These are phyloP conservation scores for Sapria himalayana DNA, from an alignment of 345 rosid genomes.

Conservation along the genomic window DNA sequence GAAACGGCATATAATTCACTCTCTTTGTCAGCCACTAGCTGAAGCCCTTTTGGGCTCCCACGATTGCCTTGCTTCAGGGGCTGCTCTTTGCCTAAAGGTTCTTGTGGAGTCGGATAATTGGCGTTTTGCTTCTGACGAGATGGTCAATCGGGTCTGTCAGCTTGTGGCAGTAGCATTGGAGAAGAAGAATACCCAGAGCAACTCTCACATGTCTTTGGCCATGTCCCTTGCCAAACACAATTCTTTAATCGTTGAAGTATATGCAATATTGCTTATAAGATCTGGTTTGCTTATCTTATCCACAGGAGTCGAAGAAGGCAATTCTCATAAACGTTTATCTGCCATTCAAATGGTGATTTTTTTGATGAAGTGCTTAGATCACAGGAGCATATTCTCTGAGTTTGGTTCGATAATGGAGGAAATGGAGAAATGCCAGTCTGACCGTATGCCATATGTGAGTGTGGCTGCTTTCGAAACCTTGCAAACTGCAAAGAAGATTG, in stretches of 20 bases:
- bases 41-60: constrained; percentile 63
- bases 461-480: constrained; percentile 86
- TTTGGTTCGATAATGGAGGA: constrained; percentile 45
- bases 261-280: constrained; percentile 58
- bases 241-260: constrained; percentile 68
- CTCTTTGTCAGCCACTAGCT: constrained; percentile 64
- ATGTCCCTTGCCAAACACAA: constrained; percentile 80
- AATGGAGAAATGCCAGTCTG: constrained; percentile 73
- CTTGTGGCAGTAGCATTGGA: constrained; percentile 77
- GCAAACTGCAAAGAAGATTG: constrained; percentile 54
- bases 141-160: constrained; percentile 80
- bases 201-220: constrained; percentile 53
- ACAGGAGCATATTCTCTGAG: constrained; percentile 54
- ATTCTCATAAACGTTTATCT: constrained; percentile 67
- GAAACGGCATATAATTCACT: constrained; percentile 52
- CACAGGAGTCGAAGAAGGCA: constrained; percentile 37
- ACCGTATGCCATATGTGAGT: constrained; percentile 72
- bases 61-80: constrained; percentile 67
- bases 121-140: constrained; percentile 75
- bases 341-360: constrained; percentile 84
- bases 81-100: constrained; percentile 76
- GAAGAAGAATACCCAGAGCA: constrained; percentile 50
- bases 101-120: constrained; percentile 83
- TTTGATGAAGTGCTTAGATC: constrained; percentile 66
- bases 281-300: constrained; percentile 43